Evolutionary conservation across 106 monocot species (phyloP).

Genomic region (Apostasia ramifera): DNA sequence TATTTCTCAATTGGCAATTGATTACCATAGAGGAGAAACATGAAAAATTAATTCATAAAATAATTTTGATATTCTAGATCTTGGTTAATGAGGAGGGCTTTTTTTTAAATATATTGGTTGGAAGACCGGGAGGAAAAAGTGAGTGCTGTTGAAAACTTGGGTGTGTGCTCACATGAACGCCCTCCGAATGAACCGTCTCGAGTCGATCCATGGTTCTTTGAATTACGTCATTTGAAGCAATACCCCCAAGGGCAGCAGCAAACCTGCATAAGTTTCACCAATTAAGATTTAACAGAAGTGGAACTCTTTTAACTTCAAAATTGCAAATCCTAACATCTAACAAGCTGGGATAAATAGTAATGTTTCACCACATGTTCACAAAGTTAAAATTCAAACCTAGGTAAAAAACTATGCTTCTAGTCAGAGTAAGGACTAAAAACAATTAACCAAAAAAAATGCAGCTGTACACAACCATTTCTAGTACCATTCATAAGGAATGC

Average conservation of each 20-base stretch:
- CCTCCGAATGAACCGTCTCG: slow-evolving; percentile 77
- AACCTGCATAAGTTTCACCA: slow-evolving; percentile 42
- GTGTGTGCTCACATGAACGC: slow-evolving; percentile 65
- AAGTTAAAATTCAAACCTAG: background rate
- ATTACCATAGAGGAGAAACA: too few species aligned
- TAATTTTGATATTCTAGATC: too few species aligned
- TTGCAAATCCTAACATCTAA: too few species aligned
- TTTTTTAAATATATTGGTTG: too few species aligned
- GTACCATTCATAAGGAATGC: background rate
- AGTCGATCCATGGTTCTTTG: slow-evolving; percentile 71
- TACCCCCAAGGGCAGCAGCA: slow-evolving; percentile 61
- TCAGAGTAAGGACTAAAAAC: background rate
- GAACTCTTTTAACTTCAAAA: background rate
- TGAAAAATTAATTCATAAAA: too few species aligned
- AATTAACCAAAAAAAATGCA: background rate
- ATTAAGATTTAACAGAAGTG: background rate
- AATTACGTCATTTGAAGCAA: slow-evolving; percentile 53
- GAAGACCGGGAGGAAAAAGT: too few species aligned
- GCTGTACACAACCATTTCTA: background rate
- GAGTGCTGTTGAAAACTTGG: too few species aligned
- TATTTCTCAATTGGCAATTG: too few species aligned
- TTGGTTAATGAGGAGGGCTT: too few species aligned
- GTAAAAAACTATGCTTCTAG: background rate
- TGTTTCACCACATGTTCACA: too few species aligned
- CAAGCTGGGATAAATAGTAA: too few species aligned